Evolutionary conservation across 176 grass and related monocot genomes (phyloP).

Genomic region (Eleusine indica): DNA sequence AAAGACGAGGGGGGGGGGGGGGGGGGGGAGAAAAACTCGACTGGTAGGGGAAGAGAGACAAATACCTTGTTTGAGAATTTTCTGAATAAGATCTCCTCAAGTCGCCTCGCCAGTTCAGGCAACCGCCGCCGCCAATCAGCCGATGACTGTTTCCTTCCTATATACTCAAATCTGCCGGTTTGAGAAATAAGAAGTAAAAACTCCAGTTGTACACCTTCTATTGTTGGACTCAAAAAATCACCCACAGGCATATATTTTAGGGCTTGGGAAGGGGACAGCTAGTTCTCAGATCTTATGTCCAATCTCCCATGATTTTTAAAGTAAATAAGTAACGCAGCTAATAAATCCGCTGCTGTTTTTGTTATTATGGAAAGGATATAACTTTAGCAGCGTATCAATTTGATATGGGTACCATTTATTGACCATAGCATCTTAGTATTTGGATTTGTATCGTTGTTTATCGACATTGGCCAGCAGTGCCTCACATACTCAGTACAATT

Average conservation of each 20-base stretch:
- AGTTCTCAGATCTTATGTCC: background rate
- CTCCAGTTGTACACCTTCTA: background rate
- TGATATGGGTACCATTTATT: conserved; percentile 3
- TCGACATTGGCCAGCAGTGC: background rate
- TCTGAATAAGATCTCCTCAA: conserved; percentile 62
- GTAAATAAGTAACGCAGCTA: background rate
- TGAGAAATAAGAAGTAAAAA: conserved; percentile 26
- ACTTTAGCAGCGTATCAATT: conserved; percentile 1
- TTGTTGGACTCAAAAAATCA: background rate
- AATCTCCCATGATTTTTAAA: background rate
- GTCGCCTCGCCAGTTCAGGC: conserved; percentile 47
- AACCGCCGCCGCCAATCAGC: conserved; percentile 46
- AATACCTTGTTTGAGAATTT: conserved; percentile 66
- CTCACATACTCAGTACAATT: conserved; percentile 30
- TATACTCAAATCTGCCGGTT: conserved; percentile 42
- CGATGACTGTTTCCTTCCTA: conserved; percentile 42
- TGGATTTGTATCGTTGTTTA: background rate
- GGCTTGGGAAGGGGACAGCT: background rate
- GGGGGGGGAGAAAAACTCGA: no score
- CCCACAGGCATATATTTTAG: background rate
- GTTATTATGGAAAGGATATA: conserved; percentile 21
- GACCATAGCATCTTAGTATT: background rate
- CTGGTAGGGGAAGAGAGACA: background rate
- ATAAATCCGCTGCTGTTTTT: background rate
- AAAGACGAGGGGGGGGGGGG: background rate